Base-by-base conservation (phyloP, 306 rosid species). In the Pyrus pyrifolia region DNA sequence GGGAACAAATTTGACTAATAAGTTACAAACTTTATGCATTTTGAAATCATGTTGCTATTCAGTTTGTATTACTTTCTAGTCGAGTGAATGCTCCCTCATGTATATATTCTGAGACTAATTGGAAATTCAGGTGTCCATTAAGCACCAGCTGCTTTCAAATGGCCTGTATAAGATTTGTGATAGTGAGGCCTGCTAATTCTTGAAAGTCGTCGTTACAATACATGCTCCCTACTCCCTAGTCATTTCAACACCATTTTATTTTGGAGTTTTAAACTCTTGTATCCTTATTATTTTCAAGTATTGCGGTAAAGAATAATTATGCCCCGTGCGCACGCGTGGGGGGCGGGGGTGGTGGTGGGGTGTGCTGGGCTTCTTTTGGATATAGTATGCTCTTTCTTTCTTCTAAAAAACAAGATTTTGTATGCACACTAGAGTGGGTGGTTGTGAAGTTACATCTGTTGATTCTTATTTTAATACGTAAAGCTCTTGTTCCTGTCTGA, bases 21-120 rank as follows among this genome's bases (percentile, higher is more conserved):
- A 69, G 44, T 40, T 71, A 45, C 70, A 80, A 45, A 45, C 17
- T 45, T n/a, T 75, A 58, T 62, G 72, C 79, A 31, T 75, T 76
- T 80, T 73, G 74, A 60, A 64, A 67, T 67, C 42, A 25, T 5
- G 18, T 17, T 71, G 40, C 70, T 73, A 27, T 80, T 69, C 40
- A 18, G 75, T 71, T 38, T 74, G 74, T 68, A 30, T 57, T 25
- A 76, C 38, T 13, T 31, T 21, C 79, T 74, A 30, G 27, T 69
- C 29, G 8, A 69, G 60, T 59, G 69, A 33, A n/a, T 45, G 70
- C 22, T 77, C 45, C 27, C 49, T 44, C 31, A 1, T 29, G 44
- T 38, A 40, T 15, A 1, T 45, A 11, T 70, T 29, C 51, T 11
- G 33, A 4, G 44, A 53, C 13, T 38, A 5, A 23, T 17, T 27